Base-by-base conservation (phyloP, 352 stramenopile species). In the Peronospora destructor region DNA sequence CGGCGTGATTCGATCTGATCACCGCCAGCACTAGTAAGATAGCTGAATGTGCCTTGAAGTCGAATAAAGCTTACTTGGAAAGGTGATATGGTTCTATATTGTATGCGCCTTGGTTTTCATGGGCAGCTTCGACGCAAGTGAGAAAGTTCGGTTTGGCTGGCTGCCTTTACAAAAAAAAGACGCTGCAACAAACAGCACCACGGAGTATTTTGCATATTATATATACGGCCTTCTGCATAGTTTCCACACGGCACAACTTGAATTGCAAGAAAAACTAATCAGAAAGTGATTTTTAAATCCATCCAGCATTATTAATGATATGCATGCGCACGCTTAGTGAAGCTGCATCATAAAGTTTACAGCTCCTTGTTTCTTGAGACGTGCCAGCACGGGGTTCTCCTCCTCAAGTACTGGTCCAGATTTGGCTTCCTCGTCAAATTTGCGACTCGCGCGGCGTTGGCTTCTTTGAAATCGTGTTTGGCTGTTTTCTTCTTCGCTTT, bases 291-390 rank as follows among this genome's bases (percentile, higher is more conserved):
- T 26, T 26, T 26, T 1, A 26, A 3, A 26, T 26, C 4, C 23
- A 26, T 26, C 23, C 23, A 26, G 4, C 2, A 26, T 26, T 26
- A 26, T 26, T 26, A 26, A 26, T 6, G 30, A 45, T 40, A 49
- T 58, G 52, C 33, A 63, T 53, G 47, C 47, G 13, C 17, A 44
- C 21, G 34, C 19, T 65, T 81, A 72, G n/a, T 30, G 53, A 47
- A 66, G 47, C 52, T 73, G 68, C 63, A 81, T 68, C 76, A 88
- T 91, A 67, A 87, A 91, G 59, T 86, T 87, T 52, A 91, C 56
- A n/a, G 80, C 80, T 14, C 80, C 80, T 41, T 91, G 80, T 53
- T 88, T 88, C 50, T 77, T 81, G 5, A 91, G 71, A 17, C 80
- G 80, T 14, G 73, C 76, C 28, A 88, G 56, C 45, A 91, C 76